These are phyloP conservation scores for Singerocomus inundabilis DNA, from an alignment of 1,284 basidiomycete species.

Conservation along the genomic window DNA sequence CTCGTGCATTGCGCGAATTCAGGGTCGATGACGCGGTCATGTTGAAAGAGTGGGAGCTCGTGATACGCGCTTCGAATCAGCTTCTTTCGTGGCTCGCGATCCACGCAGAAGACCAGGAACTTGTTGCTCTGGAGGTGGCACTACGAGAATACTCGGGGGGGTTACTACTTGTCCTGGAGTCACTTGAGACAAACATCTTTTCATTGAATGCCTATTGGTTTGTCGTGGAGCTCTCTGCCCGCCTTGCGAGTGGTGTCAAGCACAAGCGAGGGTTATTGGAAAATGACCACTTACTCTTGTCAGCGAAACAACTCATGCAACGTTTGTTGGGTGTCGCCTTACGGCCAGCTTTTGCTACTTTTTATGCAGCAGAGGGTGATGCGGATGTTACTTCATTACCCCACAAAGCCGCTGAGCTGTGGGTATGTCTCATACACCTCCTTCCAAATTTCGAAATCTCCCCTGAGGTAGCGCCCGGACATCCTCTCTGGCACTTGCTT, in stretches of 20 bases:
- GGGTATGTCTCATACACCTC: slow-evolving; percentile 75
- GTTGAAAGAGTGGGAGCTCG: slow-evolving; percentile 38
- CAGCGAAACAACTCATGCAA: slow-evolving; percentile 41
- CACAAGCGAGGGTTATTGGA: slow-evolving; percentile 26
- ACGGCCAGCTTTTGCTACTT: slow-evolving; percentile 43
- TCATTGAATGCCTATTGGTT: slow-evolving; percentile 59
- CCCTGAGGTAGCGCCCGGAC: slow-evolving; percentile 22
- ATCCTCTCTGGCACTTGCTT: slow-evolving; percentile 50
- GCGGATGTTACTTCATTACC: slow-evolving; percentile 35
- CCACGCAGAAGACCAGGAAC: slow-evolving; percentile 36
- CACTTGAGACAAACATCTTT: slow-evolving; percentile 33
- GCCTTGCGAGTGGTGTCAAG: slow-evolving; percentile 33
- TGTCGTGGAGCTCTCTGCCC: slow-evolving; percentile 54
- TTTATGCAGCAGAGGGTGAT: slow-evolving; percentile 38
- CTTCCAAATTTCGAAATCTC: slow-evolving; percentile 25
- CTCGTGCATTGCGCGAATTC: slow-evolving; percentile 36
- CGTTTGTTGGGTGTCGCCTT: slow-evolving; percentile 57
- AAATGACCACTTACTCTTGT: slow-evolving; percentile 29
- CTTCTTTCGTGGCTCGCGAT: slow-evolving; percentile 44
- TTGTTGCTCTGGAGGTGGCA: slow-evolving; percentile 30
- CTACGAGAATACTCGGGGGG: slow-evolving; percentile 40
- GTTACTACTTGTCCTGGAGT: slow-evolving; percentile 43
- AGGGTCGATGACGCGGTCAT: slow-evolving; percentile 17
- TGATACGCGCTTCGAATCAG: slow-evolving; percentile 40
- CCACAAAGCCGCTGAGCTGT: slow-evolving; percentile 58